Conservation (phyloP, 192 early-diverging fungal genomes). For the Coemansia sp. region DNA sequence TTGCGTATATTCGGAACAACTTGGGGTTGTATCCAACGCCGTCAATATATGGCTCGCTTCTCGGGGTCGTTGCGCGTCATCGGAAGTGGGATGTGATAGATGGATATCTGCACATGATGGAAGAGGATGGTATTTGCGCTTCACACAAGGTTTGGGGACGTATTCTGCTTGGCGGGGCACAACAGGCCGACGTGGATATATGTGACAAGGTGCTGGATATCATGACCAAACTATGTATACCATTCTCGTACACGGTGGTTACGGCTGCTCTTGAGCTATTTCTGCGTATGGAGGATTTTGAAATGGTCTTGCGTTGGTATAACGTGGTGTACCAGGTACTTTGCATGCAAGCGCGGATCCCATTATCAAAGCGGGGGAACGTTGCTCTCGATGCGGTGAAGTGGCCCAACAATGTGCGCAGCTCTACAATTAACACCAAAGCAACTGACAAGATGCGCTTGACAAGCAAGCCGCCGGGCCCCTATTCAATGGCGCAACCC, state of each 20-base stretch:
- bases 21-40: constrained; percentile 30
- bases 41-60: constrained; percentile 42
- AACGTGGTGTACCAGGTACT: constrained; percentile 25
- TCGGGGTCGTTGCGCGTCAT: constrained; percentile 27
- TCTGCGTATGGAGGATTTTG: constrained; percentile 29
- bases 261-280: constrained; percentile 36
- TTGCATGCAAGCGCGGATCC: constrained; percentile 12
- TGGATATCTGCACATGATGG: constrained; percentile 27
- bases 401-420: neutral
- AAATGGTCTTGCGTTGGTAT: constrained; percentile 45
- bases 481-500: constrained; percentile 23
- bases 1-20: constrained; percentile 37
- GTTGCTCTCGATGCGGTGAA: constrained; percentile 21
- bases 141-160: constrained; percentile 33
- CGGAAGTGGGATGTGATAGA: constrained; percentile 21
- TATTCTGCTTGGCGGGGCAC: constrained; percentile 33
- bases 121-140: constrained; percentile 26
- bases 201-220: constrained; percentile 27
- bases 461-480: neutral
- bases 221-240: constrained; percentile 22
- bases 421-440: neutral
- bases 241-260: constrained; percentile 20
- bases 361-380: constrained; percentile 6
- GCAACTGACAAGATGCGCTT: no score
- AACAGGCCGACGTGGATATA: constrained; percentile 26